Base-by-base conservation (phyloP, 2,329 filamentous ascomycete species). In the Clarireedia homoeocarpa region DNA sequence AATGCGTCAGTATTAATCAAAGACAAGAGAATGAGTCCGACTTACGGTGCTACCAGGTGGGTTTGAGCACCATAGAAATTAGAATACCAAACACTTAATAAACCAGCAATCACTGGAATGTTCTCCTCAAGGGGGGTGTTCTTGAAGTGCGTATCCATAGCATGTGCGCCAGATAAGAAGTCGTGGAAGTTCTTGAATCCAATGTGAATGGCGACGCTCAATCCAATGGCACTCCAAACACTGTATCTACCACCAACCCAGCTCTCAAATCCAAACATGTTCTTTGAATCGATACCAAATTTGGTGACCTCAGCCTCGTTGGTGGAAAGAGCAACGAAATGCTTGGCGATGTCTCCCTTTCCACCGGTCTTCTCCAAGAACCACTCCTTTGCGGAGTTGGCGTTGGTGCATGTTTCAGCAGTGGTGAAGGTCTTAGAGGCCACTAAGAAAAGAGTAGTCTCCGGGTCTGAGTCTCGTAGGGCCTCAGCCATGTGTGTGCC, bases 401-500 rank as follows among this genome's bases (percentile, higher is more conserved):
- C 94, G 72, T 99, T 99, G 67, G 92, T 97, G 59, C 81, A 87
- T 49, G 94, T 99, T 82, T 99, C 94, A 58, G 94, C 94, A 9
- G 94, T 99, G 61, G 94, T 99, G 76, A 99, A 99, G 61, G 94
- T 99, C 86, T 99, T 99, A 74, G 92, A 97, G 56, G 94, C 94
- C 66, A 99, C 84, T 66, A 99, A 82, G 86, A 99, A 97, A 62
- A 99, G 87, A n/a, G 94, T 96, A 48, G 92, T 96, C 78, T 99
- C 94, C 49, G 92, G 92, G 73, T 99, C 85, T 7, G 92, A 95
- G 67, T 85, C 76, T 70, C 84, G 86, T 59, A 97, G 83, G 51
- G 94, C 91, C 77, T 99, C 94, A 48, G 91, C 89, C 72, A 97
- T 90, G 78, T 99, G 94, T 55, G 94, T 99, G 65, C 94, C 94